Evolutionary conservation across 1,284 basidiomycete genomes (phyloP), one percentile per base, ranked within the genome.

Genomic region (Irpex sp.): DNA sequence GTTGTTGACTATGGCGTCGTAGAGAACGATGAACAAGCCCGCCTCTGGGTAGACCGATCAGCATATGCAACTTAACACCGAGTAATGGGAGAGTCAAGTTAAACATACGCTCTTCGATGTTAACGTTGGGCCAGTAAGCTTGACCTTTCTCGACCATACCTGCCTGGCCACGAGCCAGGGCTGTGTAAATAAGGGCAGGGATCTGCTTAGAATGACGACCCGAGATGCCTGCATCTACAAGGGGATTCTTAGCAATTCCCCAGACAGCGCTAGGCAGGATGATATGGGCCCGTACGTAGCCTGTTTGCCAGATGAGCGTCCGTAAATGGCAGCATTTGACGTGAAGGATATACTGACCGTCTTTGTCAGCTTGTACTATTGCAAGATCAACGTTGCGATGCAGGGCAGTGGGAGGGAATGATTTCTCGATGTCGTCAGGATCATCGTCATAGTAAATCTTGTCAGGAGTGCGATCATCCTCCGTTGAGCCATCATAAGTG

Each of bases 381-480:
- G 61, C 60, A 3, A 72, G 62, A 55, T 75, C 73, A 33, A 73
- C 69, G 19, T 70, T 64, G 50, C 75, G 72, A 65, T 78, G 77
- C 0, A 70, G 65, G 33, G 72, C 74, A 9, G 58, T 3, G 2
- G 0, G 57, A 17, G 49, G 49, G 9, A 60, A 39, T 7, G 31
- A 50, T 4, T 56, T 50, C 53, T 78, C 77, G 11, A 85, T 71
- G 50, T 78, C 72, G 8, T 74, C 75, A 11, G 73, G 53, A 51
- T 82, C 72, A 19, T 74, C 64, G 63, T 85, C 82, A 55, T 77
- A 75, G 69, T 82, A 84, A 15, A 85, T 74, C 4, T 67, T 71
- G 39, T 78, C 74, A 4, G 73, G 74, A 0, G 75, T 64, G 65
- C 73, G 70, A 73, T 74, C 68, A 0, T 82, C 81, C 11, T 66